Evolutionary conservation across 768 basidiomycete species (phyloP).

Genomic region (Gelatoporia subvermispora): DNA sequence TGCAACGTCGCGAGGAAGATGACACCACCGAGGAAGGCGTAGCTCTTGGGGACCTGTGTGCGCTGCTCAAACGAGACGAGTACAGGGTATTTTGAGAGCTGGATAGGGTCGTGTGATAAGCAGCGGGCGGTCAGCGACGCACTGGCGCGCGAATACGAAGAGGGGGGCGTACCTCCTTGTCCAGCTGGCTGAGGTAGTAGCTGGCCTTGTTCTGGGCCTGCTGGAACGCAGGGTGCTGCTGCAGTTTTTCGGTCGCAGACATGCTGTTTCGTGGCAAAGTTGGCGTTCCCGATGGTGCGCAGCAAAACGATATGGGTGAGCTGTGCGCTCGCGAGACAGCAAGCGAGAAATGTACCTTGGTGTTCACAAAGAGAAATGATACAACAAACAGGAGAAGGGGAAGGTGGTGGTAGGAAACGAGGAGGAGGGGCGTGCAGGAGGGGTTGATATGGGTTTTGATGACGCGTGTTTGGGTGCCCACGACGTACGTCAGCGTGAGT

Average conservation of each 20-base stretch:
- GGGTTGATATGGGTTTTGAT: conserved; percentile 43
- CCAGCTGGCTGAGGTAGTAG: conserved; percentile 83
- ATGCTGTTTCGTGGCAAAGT: conserved; percentile 36
- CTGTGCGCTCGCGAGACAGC: no score
- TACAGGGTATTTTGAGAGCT: conserved; percentile 85
- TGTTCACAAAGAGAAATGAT: neutral
- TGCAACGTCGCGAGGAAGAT: conserved; percentile 67
- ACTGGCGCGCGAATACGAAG: neutral
- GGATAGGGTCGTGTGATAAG: conserved; percentile 19
- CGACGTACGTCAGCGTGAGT: conserved; percentile 39
- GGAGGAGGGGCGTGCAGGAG: conserved; percentile 11
- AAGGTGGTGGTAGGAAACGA: conserved; percentile 12
- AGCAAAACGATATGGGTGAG: conserved; percentile 6
- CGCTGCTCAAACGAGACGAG: conserved; percentile 81
- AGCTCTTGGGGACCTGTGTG: conserved; percentile 91
- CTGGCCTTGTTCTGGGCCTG: conserved; percentile 81
- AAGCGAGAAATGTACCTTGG: no score
- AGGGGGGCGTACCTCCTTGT: conserved; percentile 78
- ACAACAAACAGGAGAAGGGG: conserved; percentile 13
- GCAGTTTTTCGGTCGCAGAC: conserved; percentile 78
- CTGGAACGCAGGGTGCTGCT: conserved; percentile 82
- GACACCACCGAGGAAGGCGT: conserved; percentile 72
- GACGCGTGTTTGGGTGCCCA: conserved; percentile 56
- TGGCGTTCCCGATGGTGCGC: conserved; percentile 4
- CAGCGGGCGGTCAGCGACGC: neutral